Evolutionary conservation across 2,329 filamentous ascomycete species (phyloP).

Genomic region (Aspergillus pseudoviridinutans): DNA sequence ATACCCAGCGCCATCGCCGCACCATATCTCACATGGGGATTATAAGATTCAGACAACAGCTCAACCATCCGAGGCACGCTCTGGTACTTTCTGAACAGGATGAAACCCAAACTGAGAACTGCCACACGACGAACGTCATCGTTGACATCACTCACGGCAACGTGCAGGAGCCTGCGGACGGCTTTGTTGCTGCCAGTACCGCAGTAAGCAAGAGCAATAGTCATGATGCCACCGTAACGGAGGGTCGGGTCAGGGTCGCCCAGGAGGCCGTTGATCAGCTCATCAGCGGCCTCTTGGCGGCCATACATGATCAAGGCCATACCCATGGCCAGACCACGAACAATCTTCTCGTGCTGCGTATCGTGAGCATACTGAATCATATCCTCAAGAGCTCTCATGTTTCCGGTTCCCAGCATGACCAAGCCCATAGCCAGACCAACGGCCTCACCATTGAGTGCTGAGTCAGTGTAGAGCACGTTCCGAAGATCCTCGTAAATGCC

Average conservation of each 20-base stretch:
- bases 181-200: slow-evolving; percentile 98
- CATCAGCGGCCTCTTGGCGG: slow-evolving; percentile 89
- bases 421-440: slow-evolving; percentile 95
- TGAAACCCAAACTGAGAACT: slow-evolving; percentile 97
- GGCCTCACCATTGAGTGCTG: slow-evolving; percentile 92
- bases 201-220: slow-evolving; percentile 95
- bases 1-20: slow-evolving; percentile 98
- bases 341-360: slow-evolving; percentile 98
- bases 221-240: slow-evolving; percentile 96
- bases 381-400: slow-evolving; percentile 85
- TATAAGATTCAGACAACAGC: slow-evolving; percentile 95
- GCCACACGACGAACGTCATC: slow-evolving; percentile 95
- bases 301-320: slow-evolving; percentile 99
- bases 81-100: slow-evolving; percentile 94
- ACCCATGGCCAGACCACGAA: slow-evolving; percentile 88
- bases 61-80: slow-evolving; percentile 99
- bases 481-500: slow-evolving; percentile 90
- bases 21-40: slow-evolving; percentile 95
- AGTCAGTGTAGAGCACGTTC: slow-evolving; percentile 84
- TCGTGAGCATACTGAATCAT: slow-evolving; percentile 99
- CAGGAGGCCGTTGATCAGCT: slow-evolving; percentile 87
- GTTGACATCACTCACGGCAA: slow-evolving; percentile 95
- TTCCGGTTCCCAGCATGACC: slow-evolving; percentile 97
- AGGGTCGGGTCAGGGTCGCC: slow-evolving; percentile 91
- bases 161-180: slow-evolving; percentile 89